Conservation (phyloP, 495 filamentous ascomycete species). For the Hypoxylon crocopeplum region DNA sequence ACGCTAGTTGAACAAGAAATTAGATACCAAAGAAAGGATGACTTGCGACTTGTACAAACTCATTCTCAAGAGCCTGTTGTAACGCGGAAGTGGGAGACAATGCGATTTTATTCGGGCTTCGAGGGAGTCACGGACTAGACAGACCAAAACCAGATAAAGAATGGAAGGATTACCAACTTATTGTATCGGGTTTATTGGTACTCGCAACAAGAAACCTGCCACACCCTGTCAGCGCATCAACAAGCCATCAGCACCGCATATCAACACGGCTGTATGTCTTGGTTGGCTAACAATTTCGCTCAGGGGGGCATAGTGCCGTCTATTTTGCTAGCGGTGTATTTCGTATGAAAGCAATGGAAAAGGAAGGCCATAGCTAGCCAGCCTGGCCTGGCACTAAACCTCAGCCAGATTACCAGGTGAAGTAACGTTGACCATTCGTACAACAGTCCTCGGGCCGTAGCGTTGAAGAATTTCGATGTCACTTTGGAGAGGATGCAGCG, state of each 20-base stretch:
- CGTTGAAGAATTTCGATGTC: conserved; percentile 1
- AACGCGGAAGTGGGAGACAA: conserved; percentile 16
- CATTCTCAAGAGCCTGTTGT: conserved; percentile 7
- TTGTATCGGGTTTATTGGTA: conserved; percentile 22
- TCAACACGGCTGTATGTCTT: conserved; percentile 4
- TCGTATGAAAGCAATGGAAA: background rate
- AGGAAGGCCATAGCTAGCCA: background rate
- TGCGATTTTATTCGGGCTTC: conserved; percentile 18
- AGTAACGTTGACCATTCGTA: conserved; percentile 7
- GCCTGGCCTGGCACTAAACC: conserved; percentile 5
- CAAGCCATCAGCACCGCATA: conserved; percentile 7
- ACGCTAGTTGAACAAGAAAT: conserved; percentile 15
- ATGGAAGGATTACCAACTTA: conserved; percentile 1
- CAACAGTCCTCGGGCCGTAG: conserved; percentile 6
- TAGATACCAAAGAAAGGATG: conserved; percentile 25
- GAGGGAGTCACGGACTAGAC: conserved; percentile 7
- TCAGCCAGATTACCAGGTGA: background rate
- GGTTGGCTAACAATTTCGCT: conserved; percentile 12
- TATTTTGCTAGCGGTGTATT: conserved; percentile 4
- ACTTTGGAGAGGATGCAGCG: conserved; percentile 11
- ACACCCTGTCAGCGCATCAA: conserved; percentile 1
- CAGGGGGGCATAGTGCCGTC: background rate
- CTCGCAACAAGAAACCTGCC: conserved; percentile 10
- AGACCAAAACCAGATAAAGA: conserved; percentile 14
- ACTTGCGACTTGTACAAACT: conserved; percentile 10